These are phyloP conservation scores for Piper longum DNA, from an alignment of 164 flowering plant genomes.

Conservation along the genomic window DNA sequence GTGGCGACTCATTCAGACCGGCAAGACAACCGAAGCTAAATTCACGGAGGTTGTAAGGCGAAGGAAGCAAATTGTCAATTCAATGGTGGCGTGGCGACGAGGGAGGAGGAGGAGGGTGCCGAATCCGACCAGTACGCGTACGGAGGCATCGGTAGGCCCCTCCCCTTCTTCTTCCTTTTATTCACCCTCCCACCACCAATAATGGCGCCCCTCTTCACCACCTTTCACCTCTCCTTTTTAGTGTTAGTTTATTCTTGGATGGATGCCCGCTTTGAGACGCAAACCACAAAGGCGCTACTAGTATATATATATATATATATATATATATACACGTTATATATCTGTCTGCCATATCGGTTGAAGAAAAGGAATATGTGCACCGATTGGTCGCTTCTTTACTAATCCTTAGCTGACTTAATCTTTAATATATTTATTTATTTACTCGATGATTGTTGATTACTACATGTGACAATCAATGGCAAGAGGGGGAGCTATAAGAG, in stretches of 20 bases:
- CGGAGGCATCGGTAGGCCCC: background rate
- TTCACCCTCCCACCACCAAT: background rate
- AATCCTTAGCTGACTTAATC: too few relatives aligned
- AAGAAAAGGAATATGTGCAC: too few relatives aligned
- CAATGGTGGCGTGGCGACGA: background rate
- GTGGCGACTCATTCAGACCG: background rate
- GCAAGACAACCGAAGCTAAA: conserved; percentile 2
- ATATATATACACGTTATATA: too few relatives aligned
- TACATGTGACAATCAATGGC: too few relatives aligned
- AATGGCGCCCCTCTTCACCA: background rate
- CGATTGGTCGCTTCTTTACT: too few relatives aligned
- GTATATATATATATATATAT: too few relatives aligned
- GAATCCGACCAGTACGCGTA: background rate
- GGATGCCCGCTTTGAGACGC: too few relatives aligned
- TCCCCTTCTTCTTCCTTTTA: background rate
- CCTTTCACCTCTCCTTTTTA: background rate
- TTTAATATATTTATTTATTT: too few relatives aligned
- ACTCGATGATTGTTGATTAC: too few relatives aligned
- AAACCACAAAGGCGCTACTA: too few relatives aligned
- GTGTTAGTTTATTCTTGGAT: background rate
- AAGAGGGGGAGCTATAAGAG: too few relatives aligned
- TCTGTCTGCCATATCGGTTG: too few relatives aligned
- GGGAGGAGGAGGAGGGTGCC: background rate
- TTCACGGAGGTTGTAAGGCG: conserved; percentile 3
- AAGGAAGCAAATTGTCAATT: background rate